Evolutionary conservation across 208 protist species (phyloP), one percentile per base, ranked within the genome.

Genomic region (Angomonas deanei): DNA sequence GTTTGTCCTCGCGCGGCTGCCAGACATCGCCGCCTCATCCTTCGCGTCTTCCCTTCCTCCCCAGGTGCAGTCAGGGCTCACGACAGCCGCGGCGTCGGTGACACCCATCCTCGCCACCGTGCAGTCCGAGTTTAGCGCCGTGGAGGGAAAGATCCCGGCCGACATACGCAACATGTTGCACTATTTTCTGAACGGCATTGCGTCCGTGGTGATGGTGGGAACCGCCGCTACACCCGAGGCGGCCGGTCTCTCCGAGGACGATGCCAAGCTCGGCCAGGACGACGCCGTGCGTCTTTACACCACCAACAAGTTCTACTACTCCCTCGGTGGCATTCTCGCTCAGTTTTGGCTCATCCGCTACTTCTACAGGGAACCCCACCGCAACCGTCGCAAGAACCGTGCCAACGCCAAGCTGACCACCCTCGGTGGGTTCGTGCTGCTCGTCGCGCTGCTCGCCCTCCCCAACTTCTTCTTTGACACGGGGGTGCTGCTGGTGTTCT

Each of bases 271-370:
- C 10, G 15, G 23, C 10, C 70, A 26, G 63, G 36, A 47, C 26
- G 66, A 76, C 19, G 73, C 60, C 15, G 53, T 74, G 24, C 33
- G 53, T 24, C 53, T 64, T 31, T 58, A 84, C 67, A 80, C 80
- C 0, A 78, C 76, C 2, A 57, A 61, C 3, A 88, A 92, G 72
- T 76, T 86, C n/a, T 58, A 79, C 33, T 82, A 80, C 60, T 70
- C 76, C 6, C 42, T 78, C 17, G 80, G 85, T 21, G 74, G 70
- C 30, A 74, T 82, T 28, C 13, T 54, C 26, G 70, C 66, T 13
- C 68, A 88, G 69, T 36, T 88, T 50, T 21, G 52, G 33, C 67
- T 92, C n/a, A 46, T 92, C 5, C 62, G 64, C 8, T 24, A 84
- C 2, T 65, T 92, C 62, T 81, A 85, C 70, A 59, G 66, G 53